A percentile compares a stretch with the other conserved stretches of the same genome.
Conservation (phyloP, 345 rosid genomes). For the Acer negundo region DNA sequence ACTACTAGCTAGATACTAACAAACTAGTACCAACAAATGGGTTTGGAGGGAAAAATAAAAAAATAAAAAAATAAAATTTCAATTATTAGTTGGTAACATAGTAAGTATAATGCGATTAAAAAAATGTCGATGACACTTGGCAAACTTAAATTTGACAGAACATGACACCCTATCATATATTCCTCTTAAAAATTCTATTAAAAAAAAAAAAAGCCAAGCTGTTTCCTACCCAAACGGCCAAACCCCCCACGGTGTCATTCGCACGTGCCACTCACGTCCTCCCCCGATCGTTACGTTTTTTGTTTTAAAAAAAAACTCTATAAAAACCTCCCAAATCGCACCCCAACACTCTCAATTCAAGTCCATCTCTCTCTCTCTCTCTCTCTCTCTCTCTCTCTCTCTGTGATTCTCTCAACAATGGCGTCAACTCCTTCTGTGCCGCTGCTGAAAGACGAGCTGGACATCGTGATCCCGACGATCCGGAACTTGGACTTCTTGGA, state of each 20-base stretch:
- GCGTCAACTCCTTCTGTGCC: constrained; percentile 32
- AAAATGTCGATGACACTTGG: background rate
- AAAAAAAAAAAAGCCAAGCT: background rate
- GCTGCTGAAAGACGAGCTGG: constrained; percentile 68
- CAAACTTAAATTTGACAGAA: too few relatives aligned
- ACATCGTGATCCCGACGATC: constrained; percentile 84
- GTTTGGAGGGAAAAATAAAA: too few relatives aligned
- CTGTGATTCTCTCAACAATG: background rate
- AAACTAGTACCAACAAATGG: too few relatives aligned
- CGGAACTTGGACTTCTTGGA: constrained; percentile 78
- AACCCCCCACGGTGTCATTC: too few relatives aligned
- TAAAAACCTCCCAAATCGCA: background rate
- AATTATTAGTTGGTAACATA: too few relatives aligned
- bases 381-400: background rate
- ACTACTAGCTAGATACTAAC: too few relatives aligned
- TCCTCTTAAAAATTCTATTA: background rate
- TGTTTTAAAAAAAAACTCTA: background rate
- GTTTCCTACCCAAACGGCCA: constrained; percentile 4
- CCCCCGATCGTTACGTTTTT: background rate
- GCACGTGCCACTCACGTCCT: constrained; percentile 30
- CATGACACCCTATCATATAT: background rate
- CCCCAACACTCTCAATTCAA: background rate
- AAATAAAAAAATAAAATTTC: too few relatives aligned
- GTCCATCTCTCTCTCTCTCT: background rate
- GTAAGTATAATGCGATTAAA: too few relatives aligned